Evolutionary conservation across 495 filamentous ascomycete species (phyloP), one percentile per base, ranked within the genome.

Genomic region (Xeromyces bisporus): DNA sequence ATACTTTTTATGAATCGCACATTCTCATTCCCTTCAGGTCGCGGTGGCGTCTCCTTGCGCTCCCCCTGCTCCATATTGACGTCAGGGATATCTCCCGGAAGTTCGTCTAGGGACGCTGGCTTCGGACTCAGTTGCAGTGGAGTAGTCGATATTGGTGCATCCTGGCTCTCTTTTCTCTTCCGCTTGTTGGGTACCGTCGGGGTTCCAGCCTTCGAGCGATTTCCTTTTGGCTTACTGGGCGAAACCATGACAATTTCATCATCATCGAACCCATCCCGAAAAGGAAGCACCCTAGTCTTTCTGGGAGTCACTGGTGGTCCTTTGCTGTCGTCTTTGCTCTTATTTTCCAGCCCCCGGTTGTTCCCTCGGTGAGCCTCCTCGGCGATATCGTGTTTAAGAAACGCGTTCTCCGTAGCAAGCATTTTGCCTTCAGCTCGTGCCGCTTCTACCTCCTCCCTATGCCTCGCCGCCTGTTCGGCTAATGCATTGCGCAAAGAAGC

Each of bases 211-310:
- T 70, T 75, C 5, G 56, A 64, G 29, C 56, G 51, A 29, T 56
- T 62, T 2, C 48, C 53, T n/a, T 15, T 28, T 18, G 63, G 55
- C 40, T 67, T 75, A 33, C 59, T 69, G 1, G 72, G 72, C 15
- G 71, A 77, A 6, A 62, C 42, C 34, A 67, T 51, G 15, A 64
- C 46, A 25, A 81, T 69, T 38, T 83, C 77, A 25, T 74, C 67
- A 35, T 83, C 74, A 28, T 78, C 72, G 40, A 83, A 83, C 15
- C 77, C 77, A 60, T 83, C 77, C 14, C 76, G 56, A 24, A 70
- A 66, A 0, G 64, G 61, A 7, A 67, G 54, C n/a, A 49, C 44
- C 37, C 56, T 67, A 15, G 47, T 48, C 46, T 73, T 77, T 33
- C 58, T 72, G 4, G 77, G 77, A 3, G 77, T 82, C 1, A 56